Percentiles rank a stretch among this genome's conserved stretches.
Conservation (phyloP, 2,329 filamentous ascomycete species). For the Herpotrichia juniperi region DNA sequence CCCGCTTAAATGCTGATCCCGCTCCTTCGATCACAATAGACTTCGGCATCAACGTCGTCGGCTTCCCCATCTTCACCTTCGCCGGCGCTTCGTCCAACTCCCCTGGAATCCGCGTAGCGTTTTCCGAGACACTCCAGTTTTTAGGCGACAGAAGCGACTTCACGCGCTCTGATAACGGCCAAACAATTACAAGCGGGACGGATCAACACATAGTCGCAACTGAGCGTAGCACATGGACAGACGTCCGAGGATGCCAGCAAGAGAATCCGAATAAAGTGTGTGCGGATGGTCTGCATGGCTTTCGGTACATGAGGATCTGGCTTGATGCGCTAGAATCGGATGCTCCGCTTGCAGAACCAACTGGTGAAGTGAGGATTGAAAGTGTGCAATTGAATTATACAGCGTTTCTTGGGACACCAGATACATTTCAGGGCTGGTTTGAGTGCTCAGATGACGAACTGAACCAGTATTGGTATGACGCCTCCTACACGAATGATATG, state of each 20-base stretch:
- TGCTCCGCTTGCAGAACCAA: neutral
- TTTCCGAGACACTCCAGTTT: neutral
- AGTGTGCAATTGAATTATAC: neutral
- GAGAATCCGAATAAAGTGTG: neutral
- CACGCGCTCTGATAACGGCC: neutral
- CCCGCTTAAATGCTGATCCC: neutral
- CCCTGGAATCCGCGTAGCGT: neutral
- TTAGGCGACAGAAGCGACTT: neutral
- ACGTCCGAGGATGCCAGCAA: neutral
- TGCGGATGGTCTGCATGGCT: neutral
- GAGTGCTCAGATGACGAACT: neutral
- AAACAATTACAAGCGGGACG: neutral
- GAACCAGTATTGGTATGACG: neutral
- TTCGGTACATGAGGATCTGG: slow-evolving; percentile 1
- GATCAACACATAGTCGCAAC: neutral
- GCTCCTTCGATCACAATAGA: neutral
- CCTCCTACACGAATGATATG: neutral
- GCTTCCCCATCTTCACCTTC: neutral
- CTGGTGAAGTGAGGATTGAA: neutral
- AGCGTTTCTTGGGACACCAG: neutral
- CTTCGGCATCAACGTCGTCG: neutral
- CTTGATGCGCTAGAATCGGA: neutral
- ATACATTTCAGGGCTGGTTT: neutral
- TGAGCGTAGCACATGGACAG: neutral
- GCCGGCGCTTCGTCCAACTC: neutral